Base-by-base conservation (phyloP, 2,329 filamentous ascomycete genomes). In the Colletotrichum sp. region DNA sequence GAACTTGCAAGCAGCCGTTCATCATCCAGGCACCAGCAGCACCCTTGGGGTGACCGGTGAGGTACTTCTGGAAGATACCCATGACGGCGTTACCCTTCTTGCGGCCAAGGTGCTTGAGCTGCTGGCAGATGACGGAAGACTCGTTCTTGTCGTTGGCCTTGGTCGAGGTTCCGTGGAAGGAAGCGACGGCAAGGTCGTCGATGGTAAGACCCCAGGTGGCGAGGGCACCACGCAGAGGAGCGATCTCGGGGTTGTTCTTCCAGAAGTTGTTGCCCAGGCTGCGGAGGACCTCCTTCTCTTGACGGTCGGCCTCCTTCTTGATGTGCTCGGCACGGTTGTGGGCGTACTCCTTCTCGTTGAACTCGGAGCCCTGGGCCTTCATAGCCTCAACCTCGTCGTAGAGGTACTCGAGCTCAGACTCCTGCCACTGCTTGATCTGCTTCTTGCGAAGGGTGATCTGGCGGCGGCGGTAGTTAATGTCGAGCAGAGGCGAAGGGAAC, bases 91-190 rank as follows among this genome's bases (percentile, higher is more conserved):
- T 99, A 82, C 98, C 97, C 93, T 98, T 98, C 87, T 93, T 94
- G 81, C 97, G 95, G 79, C 97, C 97, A 69, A 99, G 93, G 84
- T 99, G 98, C 81, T 93, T 93, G 86, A 99, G 92, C 88, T 99
- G 98, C 85, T 98, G 93, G 90, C 96, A 98, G 81, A 99, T 94
- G 82, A 98, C 97, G 70, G 96, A 96, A 21, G 97, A 99, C 86
- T 99, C 97, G 87, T 99, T 99, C 93, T 99, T 99, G 90, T 99
- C 97, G 86, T 99, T 99, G 80, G 97, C 97, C 84, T 98, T 96
- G 79, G 97, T 99, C 1, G 97, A 99, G 55, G 97, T 99, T 82
- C 97, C 97, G 89, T 99, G 97, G 95, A 99, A 99, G 16, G 97
- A 99, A 18, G 97, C 96, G 78, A 99, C 96, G 80, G 91, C 94